A percentile compares a stretch with the other conserved stretches of the same genome.
Evolutionary conservation across 805 yeast species (phyloP).

Genomic region (Wickerhamiella dianesei): DNA sequence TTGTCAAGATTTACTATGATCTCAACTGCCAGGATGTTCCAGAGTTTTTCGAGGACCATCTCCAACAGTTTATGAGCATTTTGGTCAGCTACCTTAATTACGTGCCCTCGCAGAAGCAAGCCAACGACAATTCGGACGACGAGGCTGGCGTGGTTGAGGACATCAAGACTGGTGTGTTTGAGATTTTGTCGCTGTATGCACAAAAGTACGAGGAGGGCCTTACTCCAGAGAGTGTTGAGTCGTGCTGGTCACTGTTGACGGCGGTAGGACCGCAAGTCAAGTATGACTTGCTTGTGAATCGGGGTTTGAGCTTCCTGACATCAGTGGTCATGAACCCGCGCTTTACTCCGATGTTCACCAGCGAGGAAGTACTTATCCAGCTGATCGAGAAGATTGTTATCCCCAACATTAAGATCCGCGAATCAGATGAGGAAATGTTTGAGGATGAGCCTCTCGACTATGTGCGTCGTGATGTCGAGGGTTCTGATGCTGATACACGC

Average conservation of each 20-base stretch:
- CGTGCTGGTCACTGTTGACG: constrained; percentile 66
- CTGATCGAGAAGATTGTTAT: constrained; percentile 71
- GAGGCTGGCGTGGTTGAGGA: constrained; percentile 56
- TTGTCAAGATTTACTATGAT: constrained; percentile 77
- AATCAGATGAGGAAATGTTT: constrained; percentile 78
- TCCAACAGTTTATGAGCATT: constrained; percentile 61
- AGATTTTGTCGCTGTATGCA: constrained; percentile 70
- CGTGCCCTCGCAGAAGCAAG: constrained; percentile 39
- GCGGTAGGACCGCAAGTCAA: constrained; percentile 56
- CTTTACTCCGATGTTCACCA: constrained; percentile 48
- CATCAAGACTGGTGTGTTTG: constrained; percentile 72
- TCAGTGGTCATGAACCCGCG: constrained; percentile 61
- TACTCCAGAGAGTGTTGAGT: constrained; percentile 57
- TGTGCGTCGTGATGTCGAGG: constrained; percentile 87
- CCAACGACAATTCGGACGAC: constrained; percentile 44
- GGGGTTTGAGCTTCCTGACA: constrained; percentile 67
- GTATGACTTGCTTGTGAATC: constrained; percentile 72
- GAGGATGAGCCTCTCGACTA: constrained; percentile 96
- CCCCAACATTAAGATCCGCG: constrained; percentile 79
- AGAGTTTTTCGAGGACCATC: constrained; percentile 89
- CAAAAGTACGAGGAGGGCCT: constrained; percentile 88
- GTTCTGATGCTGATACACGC: constrained; percentile 85
- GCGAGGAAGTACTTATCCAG: constrained; percentile 51
- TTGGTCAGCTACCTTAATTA: constrained; percentile 69
- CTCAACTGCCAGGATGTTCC: constrained; percentile 97